Conservation (phyloP, 306 rosid genomes). For the Sechiopsis laciniata region DNA sequence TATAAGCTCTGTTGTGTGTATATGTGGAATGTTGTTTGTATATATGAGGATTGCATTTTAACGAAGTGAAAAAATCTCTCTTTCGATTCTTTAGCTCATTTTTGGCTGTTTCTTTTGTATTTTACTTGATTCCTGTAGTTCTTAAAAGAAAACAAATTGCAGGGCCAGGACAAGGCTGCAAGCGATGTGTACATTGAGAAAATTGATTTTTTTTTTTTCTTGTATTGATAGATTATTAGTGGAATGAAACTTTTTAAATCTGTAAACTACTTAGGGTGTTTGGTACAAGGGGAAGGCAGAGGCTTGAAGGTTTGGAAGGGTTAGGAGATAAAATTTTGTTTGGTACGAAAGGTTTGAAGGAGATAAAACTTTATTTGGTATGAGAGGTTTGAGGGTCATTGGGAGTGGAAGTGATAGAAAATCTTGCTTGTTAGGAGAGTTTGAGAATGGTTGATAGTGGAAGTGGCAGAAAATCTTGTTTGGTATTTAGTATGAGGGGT, state of each 20-base stretch:
- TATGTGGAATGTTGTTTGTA: slow-evolving; percentile 11
- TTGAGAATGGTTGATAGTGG: too few relatives aligned
- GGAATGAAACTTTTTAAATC: slow-evolving; percentile 1
- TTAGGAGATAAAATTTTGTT: too few relatives aligned
- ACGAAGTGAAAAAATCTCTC: neutral
- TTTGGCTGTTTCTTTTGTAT: neutral
- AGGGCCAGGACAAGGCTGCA: neutral
- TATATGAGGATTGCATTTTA: slow-evolving; percentile 13
- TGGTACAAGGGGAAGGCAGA: too few relatives aligned
- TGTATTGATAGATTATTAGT: neutral
- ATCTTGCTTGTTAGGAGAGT: too few relatives aligned
- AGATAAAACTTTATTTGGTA: too few relatives aligned
- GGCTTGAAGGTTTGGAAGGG: too few relatives aligned
- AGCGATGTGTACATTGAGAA: neutral
- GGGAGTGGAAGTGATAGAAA: too few relatives aligned
- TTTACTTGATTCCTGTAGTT: neutral
- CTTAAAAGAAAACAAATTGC: neutral
- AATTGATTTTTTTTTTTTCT: too few relatives aligned
- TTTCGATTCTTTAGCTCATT: neutral
- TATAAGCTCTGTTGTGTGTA: slow-evolving; percentile 10
- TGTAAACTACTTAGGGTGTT: neutral
- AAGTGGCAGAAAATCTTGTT: too few relatives aligned
- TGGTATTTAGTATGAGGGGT: too few relatives aligned
- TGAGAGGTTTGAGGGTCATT: too few relatives aligned
- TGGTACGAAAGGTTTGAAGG: too few relatives aligned